Percentiles rank a stretch among this genome's conserved stretches.
phyloP scores from a whole-genome alignment of 2,329 filamentous ascomycete genomes.

The Thielaviopsis populi region DNA sequence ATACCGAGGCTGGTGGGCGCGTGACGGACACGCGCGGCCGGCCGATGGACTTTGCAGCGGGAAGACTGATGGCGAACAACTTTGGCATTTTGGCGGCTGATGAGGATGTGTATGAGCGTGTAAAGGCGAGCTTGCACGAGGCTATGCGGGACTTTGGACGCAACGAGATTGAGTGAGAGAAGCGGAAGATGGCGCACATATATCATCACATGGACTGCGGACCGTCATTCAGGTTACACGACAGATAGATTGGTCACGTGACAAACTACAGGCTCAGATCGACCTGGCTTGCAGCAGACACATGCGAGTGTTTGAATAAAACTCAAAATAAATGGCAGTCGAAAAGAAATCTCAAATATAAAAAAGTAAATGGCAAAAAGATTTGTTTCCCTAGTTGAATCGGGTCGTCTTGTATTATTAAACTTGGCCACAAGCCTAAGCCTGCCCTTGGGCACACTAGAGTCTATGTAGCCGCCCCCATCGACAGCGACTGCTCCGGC shows the following conservation, averaged over 20 bases:
- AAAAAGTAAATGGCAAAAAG: not conserved
- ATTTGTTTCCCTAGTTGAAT: slow-evolving; percentile 15
- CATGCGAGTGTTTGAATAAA: not conserved
- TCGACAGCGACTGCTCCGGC: not conserved
- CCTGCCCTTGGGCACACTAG: not conserved
- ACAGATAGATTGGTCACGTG: too few relatives aligned
- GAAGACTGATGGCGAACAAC: slow-evolving; percentile 35
- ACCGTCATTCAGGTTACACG: too few relatives aligned
- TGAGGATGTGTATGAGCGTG: slow-evolving; percentile 27
- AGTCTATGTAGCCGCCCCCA: not conserved
- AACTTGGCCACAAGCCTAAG: not conserved
- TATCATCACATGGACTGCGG: not conserved
- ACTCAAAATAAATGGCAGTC: not conserved
- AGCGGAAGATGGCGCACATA: not conserved
- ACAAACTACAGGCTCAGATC: too few relatives aligned
- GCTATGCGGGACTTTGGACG: slow-evolving; percentile 12
- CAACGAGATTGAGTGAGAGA: slow-evolving; percentile 5
- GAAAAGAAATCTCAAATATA: not conserved
- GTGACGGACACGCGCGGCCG: slow-evolving; percentile 40
- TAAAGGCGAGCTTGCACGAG: slow-evolving; percentile 23
- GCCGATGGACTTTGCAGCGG: slow-evolving; percentile 34
- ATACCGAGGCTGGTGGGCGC: slow-evolving; percentile 40
- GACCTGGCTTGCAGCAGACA: too few relatives aligned
- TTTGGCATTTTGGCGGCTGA: slow-evolving; percentile 43
- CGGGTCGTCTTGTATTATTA: slow-evolving; percentile 15